Conservation (phyloP, 345 rosid genomes). For the Acer negundo region DNA sequence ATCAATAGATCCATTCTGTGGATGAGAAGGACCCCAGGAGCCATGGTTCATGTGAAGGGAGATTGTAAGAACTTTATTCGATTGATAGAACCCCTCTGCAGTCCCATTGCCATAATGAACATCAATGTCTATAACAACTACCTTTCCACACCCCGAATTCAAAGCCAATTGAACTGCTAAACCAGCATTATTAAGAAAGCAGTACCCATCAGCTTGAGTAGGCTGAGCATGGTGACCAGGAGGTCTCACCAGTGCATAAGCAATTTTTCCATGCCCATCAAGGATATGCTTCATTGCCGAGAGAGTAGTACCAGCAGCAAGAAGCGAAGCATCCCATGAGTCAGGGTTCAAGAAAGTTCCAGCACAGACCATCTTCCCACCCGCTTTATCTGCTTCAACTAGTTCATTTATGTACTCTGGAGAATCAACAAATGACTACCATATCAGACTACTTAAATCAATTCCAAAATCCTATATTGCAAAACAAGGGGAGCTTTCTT, state of each 20-base stretch:
- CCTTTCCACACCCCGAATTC: conserved; percentile 54
- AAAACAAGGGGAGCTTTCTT: neutral
- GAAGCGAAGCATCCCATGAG: conserved; percentile 74
- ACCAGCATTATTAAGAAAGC: conserved; percentile 85
- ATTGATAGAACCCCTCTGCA: conserved; percentile 73
- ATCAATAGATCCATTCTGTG: conserved; percentile 67
- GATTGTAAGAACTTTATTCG: conserved; percentile 66
- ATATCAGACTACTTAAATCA: neutral
- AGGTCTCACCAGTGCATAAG: conserved; percentile 81
- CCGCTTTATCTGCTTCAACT: conserved; percentile 56
- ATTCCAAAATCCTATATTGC: neutral
- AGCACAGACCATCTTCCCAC: conserved; percentile 49
- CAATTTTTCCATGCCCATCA: conserved; percentile 55
- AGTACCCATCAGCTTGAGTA: conserved; percentile 84
- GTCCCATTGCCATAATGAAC: conserved; percentile 95
- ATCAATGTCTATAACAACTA: conserved; percentile 76
- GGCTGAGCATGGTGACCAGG: conserved; percentile 99
- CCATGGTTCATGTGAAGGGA: conserved; percentile 98
- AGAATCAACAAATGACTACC: neutral
- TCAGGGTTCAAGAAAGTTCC: conserved; percentile 80
- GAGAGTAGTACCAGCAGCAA: conserved; percentile 82
- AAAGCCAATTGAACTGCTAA: conserved; percentile 70
- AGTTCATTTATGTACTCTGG: conserved; percentile 67
- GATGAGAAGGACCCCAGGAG: conserved; percentile 97
- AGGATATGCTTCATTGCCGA: conserved; percentile 80